These are phyloP conservation scores for Tulasnella calospora DNA, from an alignment of 768 basidiomycete species.

Conservation along the genomic window DNA sequence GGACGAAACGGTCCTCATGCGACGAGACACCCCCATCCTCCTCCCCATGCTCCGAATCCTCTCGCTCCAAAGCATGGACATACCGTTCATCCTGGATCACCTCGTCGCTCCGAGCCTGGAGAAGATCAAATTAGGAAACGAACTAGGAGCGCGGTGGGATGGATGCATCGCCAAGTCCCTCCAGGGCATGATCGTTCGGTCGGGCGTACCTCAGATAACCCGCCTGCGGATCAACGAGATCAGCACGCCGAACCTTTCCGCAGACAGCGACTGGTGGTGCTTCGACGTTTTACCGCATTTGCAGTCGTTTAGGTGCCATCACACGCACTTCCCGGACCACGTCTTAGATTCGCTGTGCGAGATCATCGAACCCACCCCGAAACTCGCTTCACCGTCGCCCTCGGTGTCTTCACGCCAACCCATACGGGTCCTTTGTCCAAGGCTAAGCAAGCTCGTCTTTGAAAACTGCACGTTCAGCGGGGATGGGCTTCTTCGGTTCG, in stretches of 20 bases:
- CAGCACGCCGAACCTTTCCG: neutral
- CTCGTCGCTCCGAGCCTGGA: slow-evolving; percentile 14
- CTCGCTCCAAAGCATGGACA: slow-evolving; percentile 24
- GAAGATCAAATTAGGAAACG: slow-evolving; percentile 24
- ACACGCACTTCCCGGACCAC: slow-evolving; percentile 23
- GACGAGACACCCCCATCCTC: neutral
- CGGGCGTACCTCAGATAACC: slow-evolving; percentile 13
- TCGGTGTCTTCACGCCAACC: neutral
- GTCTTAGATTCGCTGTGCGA: neutral
- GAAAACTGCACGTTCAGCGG: slow-evolving; percentile 23
- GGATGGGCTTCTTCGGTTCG: slow-evolving; percentile 19
- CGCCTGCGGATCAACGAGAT: slow-evolving; percentile 26
- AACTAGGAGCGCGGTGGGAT: slow-evolving; percentile 21
- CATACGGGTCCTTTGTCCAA: slow-evolving; percentile 10
- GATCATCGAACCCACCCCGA: neutral
- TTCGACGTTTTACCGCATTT: slow-evolving; percentile 18
- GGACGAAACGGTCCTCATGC: neutral
- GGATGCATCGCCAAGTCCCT: slow-evolving; percentile 13
- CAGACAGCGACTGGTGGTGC: slow-evolving; percentile 15
- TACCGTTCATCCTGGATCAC: slow-evolving; percentile 18
- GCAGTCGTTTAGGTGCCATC: slow-evolving; percentile 23
- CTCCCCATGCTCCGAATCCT: slow-evolving; percentile 19
- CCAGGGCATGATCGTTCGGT: slow-evolving; percentile 1
- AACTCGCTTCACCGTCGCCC: neutral
- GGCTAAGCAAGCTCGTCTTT: slow-evolving; percentile 20